phyloP scores from a whole-genome alignment of 352 stramenopile genomes.

The Elongisporangium undulatum region DNA sequence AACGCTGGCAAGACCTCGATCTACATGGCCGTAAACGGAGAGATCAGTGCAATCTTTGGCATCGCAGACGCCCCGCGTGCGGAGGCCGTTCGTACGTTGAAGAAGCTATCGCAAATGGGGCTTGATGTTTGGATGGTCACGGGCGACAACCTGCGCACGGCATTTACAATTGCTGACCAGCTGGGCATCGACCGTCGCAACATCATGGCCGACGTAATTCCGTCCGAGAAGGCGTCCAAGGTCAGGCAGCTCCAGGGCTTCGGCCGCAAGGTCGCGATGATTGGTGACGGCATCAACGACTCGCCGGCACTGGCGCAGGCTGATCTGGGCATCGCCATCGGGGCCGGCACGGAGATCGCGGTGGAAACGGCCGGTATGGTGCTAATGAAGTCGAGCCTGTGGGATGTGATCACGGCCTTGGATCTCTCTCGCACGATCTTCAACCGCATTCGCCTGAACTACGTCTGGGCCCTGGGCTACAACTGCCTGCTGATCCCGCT shows the following conservation, averaged over 20 bases:
- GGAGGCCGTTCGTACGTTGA: constrained; percentile 89
- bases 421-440: constrained; percentile 96
- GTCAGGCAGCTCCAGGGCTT: constrained; percentile 90
- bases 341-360: constrained; percentile 95
- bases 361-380: constrained; percentile 96
- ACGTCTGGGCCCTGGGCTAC: constrained; percentile 97
- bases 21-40: constrained; percentile 88
- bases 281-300: constrained; percentile 99
- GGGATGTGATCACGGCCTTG: constrained; percentile 96
- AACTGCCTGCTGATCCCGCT: constrained; percentile 97
- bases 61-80: constrained; percentile 86
- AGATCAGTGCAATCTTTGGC: constrained; percentile 77
- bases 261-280: constrained; percentile 92
- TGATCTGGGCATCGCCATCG: constrained; percentile 96
- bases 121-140: constrained; percentile 99
- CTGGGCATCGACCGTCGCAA: constrained; percentile 91
- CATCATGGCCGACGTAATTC: constrained; percentile 95
- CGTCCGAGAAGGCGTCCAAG: constrained; percentile 93
- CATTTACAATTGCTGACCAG: constrained; percentile 89
- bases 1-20: constrained; percentile 94
- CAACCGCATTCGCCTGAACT: constrained; percentile 96
- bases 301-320: constrained; percentile 95
- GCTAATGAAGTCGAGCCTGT: constrained; percentile 86
- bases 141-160: constrained; percentile 96
- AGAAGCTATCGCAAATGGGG: constrained; percentile 88